Evolutionary conservation across 148 eudicot genomes (phyloP).

Genomic region (Chenopodium berlandieri): DNA sequence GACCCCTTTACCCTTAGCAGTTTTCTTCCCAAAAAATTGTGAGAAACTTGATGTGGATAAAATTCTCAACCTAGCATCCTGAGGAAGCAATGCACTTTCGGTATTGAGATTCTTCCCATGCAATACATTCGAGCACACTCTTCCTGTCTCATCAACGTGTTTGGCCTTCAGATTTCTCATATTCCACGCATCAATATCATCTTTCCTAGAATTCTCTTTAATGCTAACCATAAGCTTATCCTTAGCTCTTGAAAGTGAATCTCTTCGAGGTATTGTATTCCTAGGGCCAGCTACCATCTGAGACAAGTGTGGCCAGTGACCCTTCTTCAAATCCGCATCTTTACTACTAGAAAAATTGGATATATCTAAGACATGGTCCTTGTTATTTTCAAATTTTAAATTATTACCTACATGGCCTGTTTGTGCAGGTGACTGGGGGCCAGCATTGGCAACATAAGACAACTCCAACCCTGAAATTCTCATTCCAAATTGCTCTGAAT

Average conservation of each 20-base stretch:
- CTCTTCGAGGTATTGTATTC: constrained; percentile 15
- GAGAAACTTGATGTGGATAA: constrained; percentile 46
- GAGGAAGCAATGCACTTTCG: constrained; percentile 29
- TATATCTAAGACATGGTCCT: constrained; percentile 23
- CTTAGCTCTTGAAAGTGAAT: constrained; percentile 36
- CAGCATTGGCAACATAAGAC: constrained; percentile 18
- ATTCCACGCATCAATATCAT: constrained; percentile 25
- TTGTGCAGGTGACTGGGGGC: constrained; percentile 18
- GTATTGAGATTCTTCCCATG: constrained; percentile 25
- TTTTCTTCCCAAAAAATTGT: constrained; percentile 37
- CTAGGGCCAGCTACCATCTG: constrained; percentile 32
- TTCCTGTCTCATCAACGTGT: constrained; percentile 20
- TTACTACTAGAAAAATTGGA: constrained; percentile 12
- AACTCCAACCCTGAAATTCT: constrained; percentile 22
- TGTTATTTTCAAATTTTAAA: constrained; percentile 15
- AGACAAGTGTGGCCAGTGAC: constrained; percentile 43
- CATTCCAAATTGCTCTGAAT: constrained; percentile 18
- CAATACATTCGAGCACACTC: constrained; percentile 15
- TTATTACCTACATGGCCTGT: constrained; percentile 20
- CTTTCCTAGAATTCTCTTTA: constrained; percentile 28
- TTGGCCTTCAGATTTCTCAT: constrained; percentile 25
- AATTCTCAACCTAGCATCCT: constrained; percentile 30
- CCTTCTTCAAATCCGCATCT: constrained; percentile 25
- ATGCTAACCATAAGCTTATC: constrained; percentile 33
- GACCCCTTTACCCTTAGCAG: constrained; percentile 36